Evolutionary conservation across 2,329 filamentous ascomycete species (phyloP).

Genomic region (Trichoderma koningiopsis): DNA sequence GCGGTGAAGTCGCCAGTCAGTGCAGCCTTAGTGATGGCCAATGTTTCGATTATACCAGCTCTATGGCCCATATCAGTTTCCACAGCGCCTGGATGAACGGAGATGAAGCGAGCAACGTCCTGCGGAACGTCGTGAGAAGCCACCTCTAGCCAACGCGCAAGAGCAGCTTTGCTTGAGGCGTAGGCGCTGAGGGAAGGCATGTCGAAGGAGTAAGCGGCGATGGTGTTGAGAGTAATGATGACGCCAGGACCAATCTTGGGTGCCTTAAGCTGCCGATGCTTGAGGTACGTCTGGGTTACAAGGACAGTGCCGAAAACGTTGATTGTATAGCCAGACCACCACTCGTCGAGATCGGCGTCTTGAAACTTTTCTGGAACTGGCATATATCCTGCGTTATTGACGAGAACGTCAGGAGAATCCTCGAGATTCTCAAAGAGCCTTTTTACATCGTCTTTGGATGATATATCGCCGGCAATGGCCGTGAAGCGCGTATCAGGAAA

Average conservation of each 20-base stretch:
- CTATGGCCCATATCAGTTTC: background rate
- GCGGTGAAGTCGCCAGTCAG: slow-evolving; percentile 2
- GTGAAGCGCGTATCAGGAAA: background rate
- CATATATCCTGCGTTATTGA: slow-evolving; percentile 3
- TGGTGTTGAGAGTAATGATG: slow-evolving; percentile 1
- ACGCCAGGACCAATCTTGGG: background rate
- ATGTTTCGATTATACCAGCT: background rate
- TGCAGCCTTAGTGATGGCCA: background rate
- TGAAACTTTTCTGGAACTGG: background rate
- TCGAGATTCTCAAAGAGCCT: background rate
- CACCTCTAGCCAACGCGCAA: background rate
- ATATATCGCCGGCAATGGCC: background rate
- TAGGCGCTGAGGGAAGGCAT: background rate
- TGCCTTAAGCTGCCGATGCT: background rate
- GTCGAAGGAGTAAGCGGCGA: background rate
- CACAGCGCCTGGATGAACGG: background rate
- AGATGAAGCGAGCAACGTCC: slow-evolving; percentile 5
- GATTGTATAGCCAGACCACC: slow-evolving; percentile 7
- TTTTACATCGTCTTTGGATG: background rate
- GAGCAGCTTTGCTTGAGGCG: background rate
- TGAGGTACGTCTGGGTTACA: background rate
- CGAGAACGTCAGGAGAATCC: background rate
- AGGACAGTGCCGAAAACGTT: slow-evolving; percentile 3
- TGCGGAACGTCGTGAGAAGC: background rate
- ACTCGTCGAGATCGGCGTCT: background rate